Evolutionary conservation across 2,329 filamentous ascomycete genomes (phyloP).

Genomic region (Lachnellula arida): DNA sequence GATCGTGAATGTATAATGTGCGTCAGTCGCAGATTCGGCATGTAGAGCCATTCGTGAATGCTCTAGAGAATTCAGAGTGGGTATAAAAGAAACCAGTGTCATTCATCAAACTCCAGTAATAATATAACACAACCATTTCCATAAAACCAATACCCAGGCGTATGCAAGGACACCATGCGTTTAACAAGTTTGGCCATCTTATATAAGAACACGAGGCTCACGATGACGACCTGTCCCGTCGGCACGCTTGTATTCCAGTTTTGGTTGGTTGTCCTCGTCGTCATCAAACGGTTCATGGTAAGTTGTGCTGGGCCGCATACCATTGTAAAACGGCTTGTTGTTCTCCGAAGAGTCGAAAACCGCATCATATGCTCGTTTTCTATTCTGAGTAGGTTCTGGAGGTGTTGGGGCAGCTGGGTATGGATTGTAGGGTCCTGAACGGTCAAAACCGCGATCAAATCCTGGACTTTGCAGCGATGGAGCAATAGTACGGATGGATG

Average conservation of each 20-base stretch:
- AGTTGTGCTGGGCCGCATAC: conserved; percentile 36
- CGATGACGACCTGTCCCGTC: conserved; percentile 35
- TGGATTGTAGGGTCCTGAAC: conserved; percentile 16
- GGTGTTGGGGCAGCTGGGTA: conserved; percentile 15
- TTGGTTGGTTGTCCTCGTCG: conserved; percentile 5
- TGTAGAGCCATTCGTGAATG: not conserved
- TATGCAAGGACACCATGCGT: not conserved
- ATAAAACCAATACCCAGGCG: conserved; percentile 1
- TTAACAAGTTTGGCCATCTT: conserved; percentile 16
- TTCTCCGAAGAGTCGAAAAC: conserved; percentile 23
- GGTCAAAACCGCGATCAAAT: conserved; percentile 15
- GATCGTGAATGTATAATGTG: not conserved
- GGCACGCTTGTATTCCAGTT: conserved; percentile 30
- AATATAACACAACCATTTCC: conserved; percentile 7
- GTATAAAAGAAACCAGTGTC: not conserved
- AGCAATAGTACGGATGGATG: conserved; percentile 14
- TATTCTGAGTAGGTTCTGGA: conserved; percentile 12
- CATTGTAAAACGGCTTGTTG: conserved; percentile 38
- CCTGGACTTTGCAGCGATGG: conserved; percentile 14
- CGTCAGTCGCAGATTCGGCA: not conserved
- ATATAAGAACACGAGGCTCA: conserved; percentile 23
- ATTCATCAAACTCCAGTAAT: conserved; percentile 5
- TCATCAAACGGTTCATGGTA: conserved; percentile 23
- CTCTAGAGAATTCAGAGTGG: not conserved
- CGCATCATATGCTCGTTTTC: conserved; percentile 25